Percentiles rank a stretch among this genome's conserved stretches.
Evolutionary conservation across 768 basidiomycete genomes (phyloP).

Genomic region (Tricholoma flavovirens): DNA sequence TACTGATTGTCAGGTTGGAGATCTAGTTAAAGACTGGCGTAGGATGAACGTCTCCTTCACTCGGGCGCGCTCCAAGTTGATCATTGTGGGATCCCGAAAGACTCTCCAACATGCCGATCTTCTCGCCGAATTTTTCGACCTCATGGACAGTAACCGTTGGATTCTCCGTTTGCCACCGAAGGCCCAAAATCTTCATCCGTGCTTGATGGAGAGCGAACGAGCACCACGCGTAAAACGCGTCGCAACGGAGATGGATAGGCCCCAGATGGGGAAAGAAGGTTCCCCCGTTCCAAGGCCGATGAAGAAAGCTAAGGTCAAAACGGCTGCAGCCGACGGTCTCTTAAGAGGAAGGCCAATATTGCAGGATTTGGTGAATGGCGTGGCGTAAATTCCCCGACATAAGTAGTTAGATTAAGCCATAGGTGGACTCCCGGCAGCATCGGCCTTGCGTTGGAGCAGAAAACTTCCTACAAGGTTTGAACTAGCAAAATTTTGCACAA

Average conservation of each 20-base stretch:
- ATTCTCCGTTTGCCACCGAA: slow-evolving; percentile 49
- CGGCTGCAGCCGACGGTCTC: slow-evolving; percentile 32
- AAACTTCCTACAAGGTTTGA: no score
- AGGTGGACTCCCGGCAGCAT: no score
- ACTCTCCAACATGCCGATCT: slow-evolving; percentile 64
- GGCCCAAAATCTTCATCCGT: slow-evolving; percentile 49
- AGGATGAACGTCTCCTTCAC: slow-evolving; percentile 97
- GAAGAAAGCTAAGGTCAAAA: slow-evolving; percentile 21
- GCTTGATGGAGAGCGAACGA: slow-evolving; percentile 7
- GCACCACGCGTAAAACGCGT: slow-evolving; percentile 20
- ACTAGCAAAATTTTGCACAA: no score
- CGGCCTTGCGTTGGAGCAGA: no score
- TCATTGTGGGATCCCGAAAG: slow-evolving; percentile 83
- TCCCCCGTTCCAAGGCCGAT: background rate
- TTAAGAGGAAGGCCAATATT: slow-evolving; percentile 55
- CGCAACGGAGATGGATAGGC: slow-evolving; percentile 15
- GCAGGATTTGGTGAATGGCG: slow-evolving; percentile 51
- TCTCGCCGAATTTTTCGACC: slow-evolving; percentile 65
- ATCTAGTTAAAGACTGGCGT: slow-evolving; percentile 92
- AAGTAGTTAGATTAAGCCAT: no score
- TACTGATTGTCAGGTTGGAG: slow-evolving; percentile 62
- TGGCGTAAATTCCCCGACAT: slow-evolving; percentile 5
- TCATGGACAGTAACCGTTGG: slow-evolving; percentile 75
- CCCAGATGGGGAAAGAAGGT: background rate
- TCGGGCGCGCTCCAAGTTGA: slow-evolving; percentile 82